These are phyloP conservation scores for Talaromyces sp. DNA, from an alignment of 2,329 filamentous ascomycete genomes.

Conservation along the genomic window DNA sequence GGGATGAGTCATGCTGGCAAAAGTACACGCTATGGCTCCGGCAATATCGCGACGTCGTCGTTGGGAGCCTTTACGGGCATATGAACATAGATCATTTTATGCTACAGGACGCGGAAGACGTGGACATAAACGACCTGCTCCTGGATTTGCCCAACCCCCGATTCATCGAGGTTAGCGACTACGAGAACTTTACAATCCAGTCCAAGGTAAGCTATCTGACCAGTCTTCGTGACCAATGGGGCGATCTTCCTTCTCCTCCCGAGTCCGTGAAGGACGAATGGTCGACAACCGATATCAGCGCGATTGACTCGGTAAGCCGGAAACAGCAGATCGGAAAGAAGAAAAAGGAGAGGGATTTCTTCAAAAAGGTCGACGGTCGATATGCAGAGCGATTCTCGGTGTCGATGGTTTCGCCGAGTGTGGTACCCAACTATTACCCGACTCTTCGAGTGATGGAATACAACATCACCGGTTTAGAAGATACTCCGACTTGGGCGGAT, in stretches of 20 bases:
- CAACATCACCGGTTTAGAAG: conserved; percentile 74
- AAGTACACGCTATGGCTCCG: conserved; percentile 88
- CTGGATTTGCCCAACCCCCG: conserved; percentile 14
- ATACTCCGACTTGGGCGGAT: conserved; percentile 34
- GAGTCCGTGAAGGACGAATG: conserved; percentile 11
- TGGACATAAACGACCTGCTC: conserved; percentile 52
- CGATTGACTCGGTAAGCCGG: conserved; percentile 46
- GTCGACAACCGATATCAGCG: conserved; percentile 19
- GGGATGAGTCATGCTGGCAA: conserved; percentile 98
- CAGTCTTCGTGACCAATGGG: conserved; percentile 73
- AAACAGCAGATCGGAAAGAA: conserved; percentile 18
- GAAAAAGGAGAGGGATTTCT: conserved; percentile 47
- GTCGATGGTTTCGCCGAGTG: conserved; percentile 73
- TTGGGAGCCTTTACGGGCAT: conserved; percentile 76
- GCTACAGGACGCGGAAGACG: conserved; percentile 74
- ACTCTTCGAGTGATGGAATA: conserved; percentile 89
- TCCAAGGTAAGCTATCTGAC: conserved; percentile 75
- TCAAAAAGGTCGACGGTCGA: conserved; percentile 67
- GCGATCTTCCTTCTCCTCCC: conserved; percentile 59
- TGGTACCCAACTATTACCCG: conserved; percentile 90
- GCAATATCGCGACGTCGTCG: conserved; percentile 85
- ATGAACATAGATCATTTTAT: conserved; percentile 99
- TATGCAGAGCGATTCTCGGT: conserved; percentile 82
- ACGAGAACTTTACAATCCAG: conserved; percentile 52
- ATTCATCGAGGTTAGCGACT: conserved; percentile 11